A percentile compares a stretch with the other conserved stretches of the same genome.
phyloP scores from a whole-genome alignment of 768 basidiomycete genomes.

The Lactarius psammicola region DNA sequence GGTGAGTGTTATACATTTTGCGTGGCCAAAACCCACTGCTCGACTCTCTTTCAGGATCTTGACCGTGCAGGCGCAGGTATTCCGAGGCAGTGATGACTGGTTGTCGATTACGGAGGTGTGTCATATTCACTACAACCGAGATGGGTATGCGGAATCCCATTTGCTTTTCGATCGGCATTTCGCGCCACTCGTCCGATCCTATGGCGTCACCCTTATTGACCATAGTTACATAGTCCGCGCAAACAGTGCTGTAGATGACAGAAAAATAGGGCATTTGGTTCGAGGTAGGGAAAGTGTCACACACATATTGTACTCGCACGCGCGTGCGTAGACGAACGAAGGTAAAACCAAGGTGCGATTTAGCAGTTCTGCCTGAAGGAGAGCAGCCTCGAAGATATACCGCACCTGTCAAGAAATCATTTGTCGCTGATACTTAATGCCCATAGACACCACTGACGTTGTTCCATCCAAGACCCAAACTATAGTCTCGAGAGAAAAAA shows the following conservation, averaged over 20 bases:
- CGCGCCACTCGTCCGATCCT: slow-evolving; percentile 43
- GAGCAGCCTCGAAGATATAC: slow-evolving; percentile 48
- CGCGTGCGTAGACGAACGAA: slow-evolving; percentile 46
- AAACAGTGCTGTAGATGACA: slow-evolving; percentile 33
- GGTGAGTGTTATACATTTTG: slow-evolving; percentile 35
- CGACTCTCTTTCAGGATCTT: slow-evolving; percentile 38
- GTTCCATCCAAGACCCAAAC: slow-evolving; percentile 47
- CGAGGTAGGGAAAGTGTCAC: slow-evolving; percentile 23
- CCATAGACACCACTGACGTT: slow-evolving; percentile 38
- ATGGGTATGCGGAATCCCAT: slow-evolving; percentile 41
- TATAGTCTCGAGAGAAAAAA: slow-evolving; percentile 47
- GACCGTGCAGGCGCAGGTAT: slow-evolving; percentile 43
- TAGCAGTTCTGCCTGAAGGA: slow-evolving; percentile 44
- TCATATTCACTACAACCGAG: slow-evolving; percentile 43
- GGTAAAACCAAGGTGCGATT: slow-evolving; percentile 47
- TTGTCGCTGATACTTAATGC: background rate
- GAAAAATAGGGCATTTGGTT: no score
- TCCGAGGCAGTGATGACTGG: slow-evolving; percentile 44
- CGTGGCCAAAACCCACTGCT: slow-evolving; percentile 42
- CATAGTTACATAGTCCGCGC: slow-evolving; percentile 43
- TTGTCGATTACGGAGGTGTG: slow-evolving; percentile 39
- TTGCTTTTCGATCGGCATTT: slow-evolving; percentile 38
- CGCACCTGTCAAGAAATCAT: slow-evolving; percentile 38
- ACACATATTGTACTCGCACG: slow-evolving; percentile 43
- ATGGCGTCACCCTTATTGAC: slow-evolving; percentile 46